Conservation (phyloP, 1,139 yeast species). For the Diutina mesorugosa region DNA sequence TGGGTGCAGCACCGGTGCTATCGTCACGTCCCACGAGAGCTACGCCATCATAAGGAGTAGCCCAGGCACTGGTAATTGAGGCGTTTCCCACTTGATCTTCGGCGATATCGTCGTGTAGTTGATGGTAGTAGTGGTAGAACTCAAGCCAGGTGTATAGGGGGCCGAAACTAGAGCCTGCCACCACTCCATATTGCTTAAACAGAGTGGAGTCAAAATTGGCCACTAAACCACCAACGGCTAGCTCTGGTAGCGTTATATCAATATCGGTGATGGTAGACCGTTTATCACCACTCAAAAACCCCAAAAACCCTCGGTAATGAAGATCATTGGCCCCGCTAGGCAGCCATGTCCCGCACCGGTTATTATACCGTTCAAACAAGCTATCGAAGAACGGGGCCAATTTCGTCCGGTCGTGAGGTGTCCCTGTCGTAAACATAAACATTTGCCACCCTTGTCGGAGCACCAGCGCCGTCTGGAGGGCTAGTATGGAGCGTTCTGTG, state of each 20-base stretch:
- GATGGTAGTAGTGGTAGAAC: neutral
- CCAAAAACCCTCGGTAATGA: neutral
- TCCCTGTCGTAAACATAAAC: neutral
- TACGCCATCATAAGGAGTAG: neutral
- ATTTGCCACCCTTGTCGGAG: neutral
- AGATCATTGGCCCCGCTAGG: neutral
- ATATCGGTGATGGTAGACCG: neutral
- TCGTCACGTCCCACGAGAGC: neutral
- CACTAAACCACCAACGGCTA: neutral
- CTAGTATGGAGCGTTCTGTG: neutral
- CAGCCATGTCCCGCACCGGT: neutral
- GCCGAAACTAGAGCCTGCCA: neutral
- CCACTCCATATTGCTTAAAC: neutral
- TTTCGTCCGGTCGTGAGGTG: neutral
- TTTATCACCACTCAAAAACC: neutral
- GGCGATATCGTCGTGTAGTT: neutral
- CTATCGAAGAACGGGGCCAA: neutral
- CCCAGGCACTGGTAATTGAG: neutral
- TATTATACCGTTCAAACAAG: slow-evolving; percentile 1
- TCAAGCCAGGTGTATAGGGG: neutral
- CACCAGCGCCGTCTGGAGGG: neutral
- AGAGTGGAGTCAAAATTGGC: neutral
- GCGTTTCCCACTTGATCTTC: neutral
- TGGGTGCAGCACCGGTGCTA: too few relatives aligned
- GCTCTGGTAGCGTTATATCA: neutral